Percentiles rank a stretch among this genome's conserved stretches.
Conservation (phyloP, 345 rosid genomes). For the Salix viminalis region DNA sequence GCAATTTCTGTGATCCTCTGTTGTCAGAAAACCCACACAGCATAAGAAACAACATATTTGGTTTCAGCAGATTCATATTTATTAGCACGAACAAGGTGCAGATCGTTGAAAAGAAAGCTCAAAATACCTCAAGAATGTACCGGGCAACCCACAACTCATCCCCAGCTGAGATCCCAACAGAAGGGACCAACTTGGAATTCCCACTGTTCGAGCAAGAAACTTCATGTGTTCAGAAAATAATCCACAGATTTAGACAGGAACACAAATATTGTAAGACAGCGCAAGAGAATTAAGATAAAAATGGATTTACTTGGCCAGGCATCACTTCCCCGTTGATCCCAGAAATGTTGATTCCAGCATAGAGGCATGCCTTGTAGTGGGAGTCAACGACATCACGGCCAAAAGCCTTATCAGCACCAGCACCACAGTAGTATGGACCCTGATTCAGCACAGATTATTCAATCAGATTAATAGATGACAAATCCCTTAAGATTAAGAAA, state of each 20-base stretch:
- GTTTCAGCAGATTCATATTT: not conserved
- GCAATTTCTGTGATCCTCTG: conserved; percentile 29
- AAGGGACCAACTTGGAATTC: conserved; percentile 29
- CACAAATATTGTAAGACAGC: no score
- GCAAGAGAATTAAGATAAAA: no score
- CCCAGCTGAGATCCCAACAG: conserved; percentile 20
- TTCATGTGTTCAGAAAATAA: not conserved
- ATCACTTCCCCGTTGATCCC: conserved; percentile 26
- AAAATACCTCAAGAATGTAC: conserved; percentile 20
- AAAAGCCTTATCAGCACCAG: conserved; percentile 25
- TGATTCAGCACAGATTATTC: not conserved
- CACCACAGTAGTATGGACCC: conserved; percentile 25
- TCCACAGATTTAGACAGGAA: no score
- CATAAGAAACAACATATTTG: not conserved
- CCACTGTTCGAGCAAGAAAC: conserved; percentile 7
- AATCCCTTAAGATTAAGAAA: not conserved
- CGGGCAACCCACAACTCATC: conserved; percentile 27
- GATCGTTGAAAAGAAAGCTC: not conserved
- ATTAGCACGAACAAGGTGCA: not conserved
- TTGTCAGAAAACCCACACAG: not conserved
- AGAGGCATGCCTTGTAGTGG: conserved; percentile 24
- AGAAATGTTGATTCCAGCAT: conserved; percentile 21
- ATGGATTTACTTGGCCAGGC: conserved; percentile 20
- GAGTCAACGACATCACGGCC: conserved; percentile 23
- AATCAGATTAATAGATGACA: not conserved